Evolutionary conservation across 192 early-diverging fungal species (phyloP).

Genomic region (Dissophora globulifera): DNA sequence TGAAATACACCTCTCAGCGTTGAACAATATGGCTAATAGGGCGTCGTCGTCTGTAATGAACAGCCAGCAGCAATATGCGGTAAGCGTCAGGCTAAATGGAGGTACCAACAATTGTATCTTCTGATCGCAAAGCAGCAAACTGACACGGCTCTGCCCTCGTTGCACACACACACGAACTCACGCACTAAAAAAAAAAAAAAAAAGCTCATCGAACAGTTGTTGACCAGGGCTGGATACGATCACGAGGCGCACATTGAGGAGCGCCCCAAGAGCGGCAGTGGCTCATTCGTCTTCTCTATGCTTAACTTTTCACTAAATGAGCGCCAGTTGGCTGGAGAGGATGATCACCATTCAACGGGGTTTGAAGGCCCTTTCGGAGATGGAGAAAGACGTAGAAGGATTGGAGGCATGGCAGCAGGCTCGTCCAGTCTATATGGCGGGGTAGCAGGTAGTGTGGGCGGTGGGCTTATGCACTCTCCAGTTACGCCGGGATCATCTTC

Average conservation of each 20-base stretch:
- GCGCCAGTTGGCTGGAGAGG: not conserved
- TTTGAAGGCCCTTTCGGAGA: not conserved
- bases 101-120: too few relatives aligned
- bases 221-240: constrained; percentile 38
- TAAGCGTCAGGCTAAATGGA: not conserved
- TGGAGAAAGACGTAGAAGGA: not conserved
- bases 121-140: too few relatives aligned
- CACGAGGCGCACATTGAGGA: constrained; percentile 36
- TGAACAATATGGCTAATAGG: constrained; percentile 13
- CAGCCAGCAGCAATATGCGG: constrained; percentile 30
- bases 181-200: not conserved
- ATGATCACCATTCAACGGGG: not conserved
- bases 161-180: too few relatives aligned
- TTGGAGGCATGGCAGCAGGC: not conserved
- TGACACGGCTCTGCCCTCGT: too few relatives aligned
- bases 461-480: constrained; percentile 6
- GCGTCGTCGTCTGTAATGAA: not conserved
- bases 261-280: constrained; percentile 20
- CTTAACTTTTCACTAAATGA: constrained; percentile 3
- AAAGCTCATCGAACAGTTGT: constrained; percentile 27
- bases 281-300: constrained; percentile 21
- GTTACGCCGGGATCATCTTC: not conserved
- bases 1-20: too few relatives aligned
- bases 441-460: not conserved
- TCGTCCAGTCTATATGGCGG: constrained; percentile 8